A percentile compares a stretch with the other conserved stretches of the same genome.
Evolutionary conservation across 1,284 basidiomycete species (phyloP).

Genomic region (Irpex lacteus): DNA sequence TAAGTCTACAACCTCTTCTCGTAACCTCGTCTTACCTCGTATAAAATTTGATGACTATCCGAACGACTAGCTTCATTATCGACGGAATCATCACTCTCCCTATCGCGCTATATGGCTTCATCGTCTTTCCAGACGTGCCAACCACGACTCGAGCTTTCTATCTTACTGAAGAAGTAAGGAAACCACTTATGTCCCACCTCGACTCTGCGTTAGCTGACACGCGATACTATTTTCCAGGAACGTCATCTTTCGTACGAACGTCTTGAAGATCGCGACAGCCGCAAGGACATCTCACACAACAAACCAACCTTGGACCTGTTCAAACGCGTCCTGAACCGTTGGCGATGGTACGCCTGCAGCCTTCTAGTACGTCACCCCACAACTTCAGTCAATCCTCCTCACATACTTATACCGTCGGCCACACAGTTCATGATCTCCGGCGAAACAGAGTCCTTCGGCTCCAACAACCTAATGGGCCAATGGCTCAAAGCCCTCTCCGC

Average conservation of each 20-base stretch:
- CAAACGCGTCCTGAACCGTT: slow-evolving; percentile 54
- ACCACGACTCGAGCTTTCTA: slow-evolving; percentile 65
- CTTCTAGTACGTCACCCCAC: slow-evolving; percentile 42
- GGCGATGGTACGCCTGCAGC: slow-evolving; percentile 72
- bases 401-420: neutral
- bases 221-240: slow-evolving; percentile 36
- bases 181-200: too few relatives aligned
- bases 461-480: slow-evolving; percentile 75
- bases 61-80: slow-evolving; percentile 54
- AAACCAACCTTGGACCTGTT: slow-evolving; percentile 48
- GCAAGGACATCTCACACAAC: slow-evolving; percentile 34
- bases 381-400: neutral
- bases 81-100: slow-evolving; percentile 73
- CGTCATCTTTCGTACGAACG: slow-evolving; percentile 49
- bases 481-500: slow-evolving; percentile 65
- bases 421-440: slow-evolving; percentile 59
- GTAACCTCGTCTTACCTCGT: neutral
- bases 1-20: slow-evolving; percentile 28
- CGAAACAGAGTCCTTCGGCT: slow-evolving; percentile 69
- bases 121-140: slow-evolving; percentile 72
- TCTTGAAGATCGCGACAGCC: slow-evolving; percentile 31
- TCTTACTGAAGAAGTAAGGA: slow-evolving; percentile 47
- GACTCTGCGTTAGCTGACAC: neutral
- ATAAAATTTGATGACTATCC: too few relatives aligned
- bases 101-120: slow-evolving; percentile 69